A percentile compares a stretch with the other conserved stretches of the same genome.
Conservation (phyloP, 2,329 filamentous ascomycete species). For the Colletotrichum sidae region DNA sequence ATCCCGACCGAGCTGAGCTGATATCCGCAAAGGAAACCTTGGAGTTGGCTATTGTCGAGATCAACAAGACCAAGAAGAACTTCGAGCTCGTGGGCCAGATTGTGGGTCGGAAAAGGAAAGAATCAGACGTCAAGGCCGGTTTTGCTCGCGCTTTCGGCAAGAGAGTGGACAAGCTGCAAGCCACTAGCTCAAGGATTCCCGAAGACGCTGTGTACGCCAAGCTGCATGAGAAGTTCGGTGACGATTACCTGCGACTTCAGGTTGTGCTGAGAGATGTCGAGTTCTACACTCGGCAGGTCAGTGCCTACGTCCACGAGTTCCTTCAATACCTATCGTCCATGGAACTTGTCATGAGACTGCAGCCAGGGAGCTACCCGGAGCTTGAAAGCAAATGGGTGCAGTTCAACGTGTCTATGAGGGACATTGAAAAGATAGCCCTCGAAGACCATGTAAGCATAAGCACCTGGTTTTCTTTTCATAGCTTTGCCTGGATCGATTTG, state of each 20-base stretch:
- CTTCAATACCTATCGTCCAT: slow-evolving; percentile 84
- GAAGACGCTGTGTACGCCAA: slow-evolving; percentile 87
- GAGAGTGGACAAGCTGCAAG: slow-evolving; percentile 84
- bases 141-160: slow-evolving; percentile 91
- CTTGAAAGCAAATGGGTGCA: slow-evolving; percentile 94
- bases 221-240: slow-evolving; percentile 86
- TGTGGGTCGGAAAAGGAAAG: slow-evolving; percentile 85
- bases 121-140: slow-evolving; percentile 87
- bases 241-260: slow-evolving; percentile 92
- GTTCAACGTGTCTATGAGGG: slow-evolving; percentile 87
- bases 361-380: slow-evolving; percentile 81
- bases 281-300: slow-evolving; percentile 85
- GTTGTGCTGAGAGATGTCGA: slow-evolving; percentile 95
- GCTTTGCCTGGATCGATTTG: slow-evolving; percentile 14
- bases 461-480: neutral
- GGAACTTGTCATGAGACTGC: slow-evolving; percentile 81
- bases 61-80: slow-evolving; percentile 96
- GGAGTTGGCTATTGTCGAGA: slow-evolving; percentile 80
- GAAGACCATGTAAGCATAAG: slow-evolving; percentile 79
- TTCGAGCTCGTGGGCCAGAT: slow-evolving; percentile 93
- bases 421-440: slow-evolving; percentile 84
- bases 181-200: slow-evolving; percentile 69
- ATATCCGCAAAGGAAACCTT: slow-evolving; percentile 62
- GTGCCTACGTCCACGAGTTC: slow-evolving; percentile 84
- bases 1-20: slow-evolving; percentile 82